Conservation (phyloP, 257 asterid genomes). For the Penstemon barbatus region DNA sequence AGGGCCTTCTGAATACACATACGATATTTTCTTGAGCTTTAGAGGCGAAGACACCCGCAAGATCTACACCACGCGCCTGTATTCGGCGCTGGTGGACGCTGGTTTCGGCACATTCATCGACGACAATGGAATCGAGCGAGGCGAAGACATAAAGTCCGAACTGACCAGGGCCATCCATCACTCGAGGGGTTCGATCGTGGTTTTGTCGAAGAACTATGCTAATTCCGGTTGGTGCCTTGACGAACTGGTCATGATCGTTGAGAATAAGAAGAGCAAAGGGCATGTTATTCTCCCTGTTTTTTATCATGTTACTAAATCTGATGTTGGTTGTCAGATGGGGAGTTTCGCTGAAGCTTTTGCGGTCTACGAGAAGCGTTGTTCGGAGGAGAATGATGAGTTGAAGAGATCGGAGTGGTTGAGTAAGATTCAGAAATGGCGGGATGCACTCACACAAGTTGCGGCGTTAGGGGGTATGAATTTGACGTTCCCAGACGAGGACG, state of each 20-base stretch:
- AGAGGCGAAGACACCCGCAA: conserved; percentile 30
- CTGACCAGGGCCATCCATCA: conserved; percentile 5
- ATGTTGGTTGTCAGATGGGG: conserved; percentile 20
- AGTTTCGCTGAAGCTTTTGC: conserved; percentile 16
- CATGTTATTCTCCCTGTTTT: conserved; percentile 24
- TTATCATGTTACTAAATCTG: conserved; percentile 21
- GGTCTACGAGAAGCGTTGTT: neutral
- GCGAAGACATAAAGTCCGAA: conserved; percentile 12
- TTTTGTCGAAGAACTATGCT: conserved; percentile 24
- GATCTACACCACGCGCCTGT: conserved; percentile 23
- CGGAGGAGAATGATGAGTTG: neutral
- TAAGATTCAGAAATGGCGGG: conserved; percentile 14
- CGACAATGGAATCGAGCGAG: conserved; percentile 19
- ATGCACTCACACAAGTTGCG: conserved; percentile 21
- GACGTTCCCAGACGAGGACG: neutral
- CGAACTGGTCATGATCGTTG: conserved; percentile 20
- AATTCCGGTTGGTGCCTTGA: conserved; percentile 27
- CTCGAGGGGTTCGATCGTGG: conserved; percentile 17
- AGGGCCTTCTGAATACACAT: neutral
- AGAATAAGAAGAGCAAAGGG: neutral
- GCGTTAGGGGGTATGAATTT: conserved; percentile 8
- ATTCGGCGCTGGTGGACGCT: neutral
- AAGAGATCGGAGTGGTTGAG: neutral
- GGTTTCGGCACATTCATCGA: conserved; percentile 20
- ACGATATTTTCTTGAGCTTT: conserved; percentile 30